Evolutionary conservation across 352 stramenopile species (phyloP), one percentile per base, ranked within the genome.

Genomic region (Pythium aquatile): DNA sequence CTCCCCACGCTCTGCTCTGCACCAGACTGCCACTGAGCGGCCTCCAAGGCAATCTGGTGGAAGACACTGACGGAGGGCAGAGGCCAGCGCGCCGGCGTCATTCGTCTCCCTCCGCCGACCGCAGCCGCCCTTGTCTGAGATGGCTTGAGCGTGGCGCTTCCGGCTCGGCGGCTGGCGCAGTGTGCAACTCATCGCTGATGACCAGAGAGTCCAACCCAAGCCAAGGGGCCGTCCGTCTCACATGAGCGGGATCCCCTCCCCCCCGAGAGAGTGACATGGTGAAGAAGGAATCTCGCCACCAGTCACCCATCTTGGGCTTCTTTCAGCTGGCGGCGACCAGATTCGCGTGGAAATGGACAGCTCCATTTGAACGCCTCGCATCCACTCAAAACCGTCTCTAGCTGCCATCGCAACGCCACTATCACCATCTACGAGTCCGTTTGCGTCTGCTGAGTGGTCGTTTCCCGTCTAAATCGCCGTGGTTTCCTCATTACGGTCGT

Each of bases 11-110:
- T 24, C 20, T 24, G 20, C 20, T 24, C 20, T 24, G 10, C 11
- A 13, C 37, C 14, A n/a, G 37, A 10, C 42, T 49, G 17, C 20
- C 20, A 49, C 42, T 49, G 42, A 49, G 16, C 16, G 16, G 42
- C 42, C 42, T 16, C 42, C 42, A 49, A 49, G 4, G 1, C 42
- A 5, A 2, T 28, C 5, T 14, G 3, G 35, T 2, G 8, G 35
- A 35, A 35, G 32, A 35, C 32, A 9, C 32, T 9, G 32, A 35
- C 0, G 11, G 35, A 11, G 35, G 11, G 11, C 35, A 11, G 6
- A 16, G 35, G 44, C 44, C 44, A 51, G 44, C 44, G 20, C 44
- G 44, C 44, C 20, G 44, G n/a, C 20, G 44, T 51, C 44, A 51
- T 20, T 2, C 20, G 44, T 30, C 17, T 28, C 20, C 24, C 44